These are phyloP conservation scores for Urochloa ruziziensis DNA, from an alignment of 176 grass and related monocot species.

Conservation along the genomic window DNA sequence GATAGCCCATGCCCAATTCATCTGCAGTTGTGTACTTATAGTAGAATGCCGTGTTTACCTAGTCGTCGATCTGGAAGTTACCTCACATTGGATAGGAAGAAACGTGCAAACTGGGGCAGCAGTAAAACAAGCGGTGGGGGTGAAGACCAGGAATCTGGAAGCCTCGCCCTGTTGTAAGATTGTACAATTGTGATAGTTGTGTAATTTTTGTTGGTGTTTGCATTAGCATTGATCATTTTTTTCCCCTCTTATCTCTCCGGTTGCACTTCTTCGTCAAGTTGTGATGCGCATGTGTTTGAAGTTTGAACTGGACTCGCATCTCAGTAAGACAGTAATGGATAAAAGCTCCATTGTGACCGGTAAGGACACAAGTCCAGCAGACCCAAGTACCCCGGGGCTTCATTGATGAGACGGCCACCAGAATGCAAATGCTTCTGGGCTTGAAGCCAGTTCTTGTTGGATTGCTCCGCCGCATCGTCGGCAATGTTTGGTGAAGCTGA, in stretches of 20 bases:
- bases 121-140: conserved; percentile 40
- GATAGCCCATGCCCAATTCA: conserved; percentile 27
- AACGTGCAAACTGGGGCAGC: conserved; percentile 39
- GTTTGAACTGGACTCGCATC: background rate
- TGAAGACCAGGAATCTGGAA: conserved; percentile 51
- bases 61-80: conserved; percentile 40
- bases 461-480: background rate
- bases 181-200: conserved; percentile 40
- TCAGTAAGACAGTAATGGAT: background rate
- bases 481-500: background rate
- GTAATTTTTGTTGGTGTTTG: conserved; percentile 21
- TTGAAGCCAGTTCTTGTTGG: background rate
- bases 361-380: background rate
- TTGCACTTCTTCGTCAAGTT: background rate
- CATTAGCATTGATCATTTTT: conserved; percentile 23
- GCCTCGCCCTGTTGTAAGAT: conserved; percentile 48
- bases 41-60: conserved; percentile 48
- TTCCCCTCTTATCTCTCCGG: no score
- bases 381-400: background rate
- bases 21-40: conserved; percentile 50
- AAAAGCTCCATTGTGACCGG: background rate
- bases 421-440: background rate
- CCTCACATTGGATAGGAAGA: conserved; percentile 54
- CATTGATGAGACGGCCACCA: background rate
- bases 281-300: background rate